Conservation (phyloP, 345 rosid species). For the Cochlearia excelsa region DNA sequence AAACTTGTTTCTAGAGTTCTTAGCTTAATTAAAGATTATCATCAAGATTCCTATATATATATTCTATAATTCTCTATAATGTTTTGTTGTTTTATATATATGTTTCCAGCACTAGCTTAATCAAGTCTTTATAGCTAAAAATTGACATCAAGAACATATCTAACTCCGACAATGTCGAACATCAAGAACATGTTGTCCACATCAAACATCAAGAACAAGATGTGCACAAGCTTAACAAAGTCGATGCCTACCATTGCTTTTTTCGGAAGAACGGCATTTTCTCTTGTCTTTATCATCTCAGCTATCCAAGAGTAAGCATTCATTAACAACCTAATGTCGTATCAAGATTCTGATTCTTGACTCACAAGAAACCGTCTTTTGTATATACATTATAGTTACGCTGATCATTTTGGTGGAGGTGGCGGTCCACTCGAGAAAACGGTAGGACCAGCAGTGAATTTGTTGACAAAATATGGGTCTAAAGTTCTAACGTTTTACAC, state of each 20-base stretch:
- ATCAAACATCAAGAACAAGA: constrained; percentile 20
- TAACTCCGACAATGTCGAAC: neutral
- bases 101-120: neutral
- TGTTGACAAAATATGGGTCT: constrained; percentile 29
- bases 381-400: neutral
- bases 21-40: neutral
- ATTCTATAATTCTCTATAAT: neutral
- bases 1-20: constrained; percentile 5
- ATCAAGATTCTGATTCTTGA: neutral
- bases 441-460: constrained; percentile 31
- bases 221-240: constrained; percentile 20
- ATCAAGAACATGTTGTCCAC: constrained; percentile 19
- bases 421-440: constrained; percentile 35
- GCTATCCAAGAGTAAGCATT: constrained; percentile 36
- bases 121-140: neutral
- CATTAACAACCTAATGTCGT: neutral
- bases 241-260: constrained; percentile 37
- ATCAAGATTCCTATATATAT: constrained; percentile 4
- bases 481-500: constrained; percentile 32
- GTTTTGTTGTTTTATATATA: neutral
- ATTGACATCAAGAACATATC: too few relatives aligned
- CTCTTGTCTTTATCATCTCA: constrained; percentile 31
- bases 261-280: constrained; percentile 35
- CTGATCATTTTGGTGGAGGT: constrained; percentile 37
- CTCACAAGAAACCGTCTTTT: neutral